phyloP scores from a whole-genome alignment of 805 yeast species.

The Komagataella populi region DNA sequence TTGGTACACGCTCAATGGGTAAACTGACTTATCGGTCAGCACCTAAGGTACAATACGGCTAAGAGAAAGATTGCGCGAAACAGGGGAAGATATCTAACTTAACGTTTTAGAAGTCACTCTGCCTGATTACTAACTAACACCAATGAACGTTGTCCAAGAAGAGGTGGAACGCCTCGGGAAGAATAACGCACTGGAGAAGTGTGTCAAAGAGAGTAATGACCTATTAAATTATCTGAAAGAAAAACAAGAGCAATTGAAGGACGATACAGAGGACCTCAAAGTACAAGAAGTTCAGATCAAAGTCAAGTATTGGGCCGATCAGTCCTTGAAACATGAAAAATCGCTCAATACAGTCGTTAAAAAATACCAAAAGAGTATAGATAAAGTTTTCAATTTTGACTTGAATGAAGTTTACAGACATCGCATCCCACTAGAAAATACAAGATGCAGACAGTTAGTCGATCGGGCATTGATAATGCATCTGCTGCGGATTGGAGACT shows the following conservation, averaged over 20 bases:
- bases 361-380: conserved; percentile 12
- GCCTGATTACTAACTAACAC: not conserved
- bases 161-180: conserved; percentile 16
- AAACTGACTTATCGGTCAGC: no score
- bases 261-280: conserved; percentile 4
- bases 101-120: not conserved
- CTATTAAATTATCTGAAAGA: conserved; percentile 12
- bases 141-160: conserved; percentile 10
- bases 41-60: no score
- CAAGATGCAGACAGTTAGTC: conserved; percentile 6
- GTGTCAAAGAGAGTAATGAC: conserved; percentile 14
- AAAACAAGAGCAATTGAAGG: conserved; percentile 11
- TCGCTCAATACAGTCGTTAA: conserved; percentile 13
- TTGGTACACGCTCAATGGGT: no score
- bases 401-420: conserved; percentile 13
- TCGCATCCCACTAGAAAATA: conserved; percentile 7
- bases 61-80: not conserved
- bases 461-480: conserved; percentile 18
- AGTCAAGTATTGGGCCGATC: conserved; percentile 11
- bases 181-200: conserved; percentile 15
- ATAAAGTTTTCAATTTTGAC: conserved; percentile 12
- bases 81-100: not conserved
- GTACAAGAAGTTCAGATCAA: conserved; percentile 3
- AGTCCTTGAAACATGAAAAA: conserved; percentile 17
- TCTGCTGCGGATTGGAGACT: conserved; percentile 16